Evolutionary conservation across 1,139 yeast species (phyloP).

Genomic region (Insectozyma bohioensis): DNA sequence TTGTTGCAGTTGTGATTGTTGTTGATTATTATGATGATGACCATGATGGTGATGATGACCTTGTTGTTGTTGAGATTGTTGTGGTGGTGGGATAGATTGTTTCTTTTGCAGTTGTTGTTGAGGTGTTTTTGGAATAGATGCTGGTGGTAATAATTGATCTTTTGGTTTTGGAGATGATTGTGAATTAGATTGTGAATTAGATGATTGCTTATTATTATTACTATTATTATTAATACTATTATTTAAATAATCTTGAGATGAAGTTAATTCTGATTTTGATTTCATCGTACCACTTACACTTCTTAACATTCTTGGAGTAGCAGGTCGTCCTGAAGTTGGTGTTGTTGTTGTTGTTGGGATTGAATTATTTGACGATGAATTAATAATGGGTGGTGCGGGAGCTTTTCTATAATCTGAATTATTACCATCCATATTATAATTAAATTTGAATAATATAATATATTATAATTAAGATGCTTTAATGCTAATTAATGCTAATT

Average conservation of each 20-base stretch:
- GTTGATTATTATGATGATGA: conserved; percentile 12
- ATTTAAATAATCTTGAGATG: conserved; percentile 5
- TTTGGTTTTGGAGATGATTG: too few species aligned
- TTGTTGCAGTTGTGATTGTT: conserved; percentile 10
- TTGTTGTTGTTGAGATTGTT: conserved; percentile 10
- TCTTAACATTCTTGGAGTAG: conserved; percentile 78
- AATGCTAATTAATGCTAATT: too few species aligned
- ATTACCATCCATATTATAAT: conserved; percentile 1
- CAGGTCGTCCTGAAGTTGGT: conserved; percentile 42
- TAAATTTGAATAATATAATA: background rate
- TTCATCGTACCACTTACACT: conserved; percentile 45
- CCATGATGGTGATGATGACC: conserved; percentile 11
- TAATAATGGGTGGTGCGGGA: too few species aligned
- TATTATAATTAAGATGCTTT: too few species aligned
- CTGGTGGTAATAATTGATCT: conserved; percentile 25
- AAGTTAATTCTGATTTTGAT: conserved; percentile 12
- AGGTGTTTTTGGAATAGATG: conserved; percentile 21
- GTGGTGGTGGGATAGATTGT: conserved; percentile 7
- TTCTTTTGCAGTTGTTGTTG: conserved; percentile 4
- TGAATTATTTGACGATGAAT: too few species aligned
- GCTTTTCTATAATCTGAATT: too few species aligned
- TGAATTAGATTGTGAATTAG: too few species aligned
- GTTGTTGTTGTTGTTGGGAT: too few species aligned
- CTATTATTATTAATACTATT: background rate
- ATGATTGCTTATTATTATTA: conserved; percentile 7